Evolutionary conservation across 768 basidiomycete genomes (phyloP).

Genomic region (Lactarius quietus): DNA sequence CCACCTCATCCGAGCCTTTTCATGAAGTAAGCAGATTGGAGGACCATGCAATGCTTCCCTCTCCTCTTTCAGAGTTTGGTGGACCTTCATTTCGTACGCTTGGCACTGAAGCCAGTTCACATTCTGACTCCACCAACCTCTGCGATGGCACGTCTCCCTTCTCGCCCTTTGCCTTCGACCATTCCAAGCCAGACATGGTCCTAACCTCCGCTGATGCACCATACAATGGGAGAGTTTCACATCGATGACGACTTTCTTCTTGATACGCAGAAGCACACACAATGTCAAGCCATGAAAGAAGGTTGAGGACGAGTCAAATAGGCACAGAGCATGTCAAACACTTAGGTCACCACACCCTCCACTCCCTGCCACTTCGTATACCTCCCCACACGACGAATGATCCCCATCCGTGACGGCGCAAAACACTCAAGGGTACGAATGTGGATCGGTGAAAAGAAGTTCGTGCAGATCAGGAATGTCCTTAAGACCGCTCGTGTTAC

Average conservation of each 20-base stretch:
- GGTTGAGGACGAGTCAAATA: no score
- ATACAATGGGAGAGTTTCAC: neutral
- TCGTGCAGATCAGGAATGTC: no score
- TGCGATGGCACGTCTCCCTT: neutral
- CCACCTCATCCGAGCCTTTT: neutral
- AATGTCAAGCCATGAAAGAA: no score
- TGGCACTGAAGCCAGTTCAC: neutral
- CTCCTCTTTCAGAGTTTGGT: neutral
- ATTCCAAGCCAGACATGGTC: neutral
- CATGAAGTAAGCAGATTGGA: neutral
- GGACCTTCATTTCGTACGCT: neutral
- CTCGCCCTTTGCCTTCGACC: neutral
- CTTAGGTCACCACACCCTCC: no score
- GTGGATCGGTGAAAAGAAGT: no score
- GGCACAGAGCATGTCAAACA: no score
- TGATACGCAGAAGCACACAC: no score
- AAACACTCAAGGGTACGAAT: no score
- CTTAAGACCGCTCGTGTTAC: no score
- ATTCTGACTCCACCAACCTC: neutral
- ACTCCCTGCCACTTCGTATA: no score
- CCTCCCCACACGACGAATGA: no score
- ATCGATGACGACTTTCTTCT: constrained; percentile 5
- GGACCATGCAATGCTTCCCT: neutral
- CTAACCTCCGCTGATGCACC: constrained; percentile 11
- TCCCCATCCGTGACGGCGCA: no score